Evolutionary conservation across 441 rosid species (phyloP).

Genomic region (Adansonia grandidieri): DNA sequence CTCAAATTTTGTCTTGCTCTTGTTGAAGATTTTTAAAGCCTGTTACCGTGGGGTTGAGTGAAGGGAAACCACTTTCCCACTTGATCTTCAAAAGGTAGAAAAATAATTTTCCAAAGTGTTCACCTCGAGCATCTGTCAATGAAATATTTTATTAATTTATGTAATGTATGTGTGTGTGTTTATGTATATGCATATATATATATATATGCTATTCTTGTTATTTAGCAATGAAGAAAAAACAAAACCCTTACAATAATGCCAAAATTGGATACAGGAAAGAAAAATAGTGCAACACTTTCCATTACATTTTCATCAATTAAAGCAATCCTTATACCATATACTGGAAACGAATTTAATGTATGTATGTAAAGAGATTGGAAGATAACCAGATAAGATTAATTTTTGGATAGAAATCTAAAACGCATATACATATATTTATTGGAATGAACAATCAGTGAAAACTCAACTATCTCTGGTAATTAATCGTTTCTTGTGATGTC

Average conservation of each 20-base stretch:
- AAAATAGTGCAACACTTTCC: not conserved
- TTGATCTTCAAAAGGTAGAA: slow-evolving; percentile 10
- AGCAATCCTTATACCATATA: not conserved
- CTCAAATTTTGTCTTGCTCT: not conserved
- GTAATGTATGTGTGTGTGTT: not conserved
- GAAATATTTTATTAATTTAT: not conserved
- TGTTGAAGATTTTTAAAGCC: slow-evolving; percentile 22
- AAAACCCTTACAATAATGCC: not conserved
- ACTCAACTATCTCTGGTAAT: not conserved
- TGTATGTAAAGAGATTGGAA: not conserved
- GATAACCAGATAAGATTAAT: not conserved
- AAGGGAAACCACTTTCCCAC: slow-evolving; percentile 8
- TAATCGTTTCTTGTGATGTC: not conserved
- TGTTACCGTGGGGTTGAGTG: not conserved
- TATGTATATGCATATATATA: too few species aligned
- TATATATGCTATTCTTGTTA: too few species aligned
- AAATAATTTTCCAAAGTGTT: not conserved
- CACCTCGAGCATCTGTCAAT: not conserved
- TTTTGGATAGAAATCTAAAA: not conserved
- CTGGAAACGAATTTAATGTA: not conserved
- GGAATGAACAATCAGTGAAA: not conserved
- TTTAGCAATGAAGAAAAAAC: not conserved
- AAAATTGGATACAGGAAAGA: not conserved
- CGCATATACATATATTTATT: not conserved
- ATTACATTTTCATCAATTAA: not conserved